A percentile compares a stretch with the other conserved stretches of the same genome.
Conservation (phyloP, 2,329 filamentous ascomycete species). For the Trichoderma sp. region DNA sequence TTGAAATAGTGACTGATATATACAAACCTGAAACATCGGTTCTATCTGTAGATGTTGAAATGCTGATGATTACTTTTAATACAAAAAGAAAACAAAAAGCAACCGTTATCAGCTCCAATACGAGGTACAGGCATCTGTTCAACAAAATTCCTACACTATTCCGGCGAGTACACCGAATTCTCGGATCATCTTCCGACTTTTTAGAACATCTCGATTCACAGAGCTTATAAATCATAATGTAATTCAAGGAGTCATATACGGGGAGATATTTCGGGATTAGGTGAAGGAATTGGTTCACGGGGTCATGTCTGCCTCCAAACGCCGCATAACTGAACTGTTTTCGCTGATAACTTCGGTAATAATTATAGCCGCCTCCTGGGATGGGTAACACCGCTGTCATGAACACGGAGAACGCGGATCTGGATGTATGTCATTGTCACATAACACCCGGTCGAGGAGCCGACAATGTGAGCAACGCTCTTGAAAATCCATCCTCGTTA, state of each 20-base stretch:
- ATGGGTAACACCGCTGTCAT: background rate
- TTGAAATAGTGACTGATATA: background rate
- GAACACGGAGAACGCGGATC: background rate
- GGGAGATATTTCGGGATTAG: background rate
- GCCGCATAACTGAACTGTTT: background rate
- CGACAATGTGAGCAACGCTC: background rate
- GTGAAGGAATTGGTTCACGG: background rate
- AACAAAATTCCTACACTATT: background rate
- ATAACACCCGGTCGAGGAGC: background rate
- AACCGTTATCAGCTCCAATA: background rate
- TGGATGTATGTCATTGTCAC: background rate
- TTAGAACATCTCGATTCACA: background rate
- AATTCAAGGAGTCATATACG: background rate
- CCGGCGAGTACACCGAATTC: background rate
- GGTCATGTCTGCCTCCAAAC: background rate
- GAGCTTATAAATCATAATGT: background rate
- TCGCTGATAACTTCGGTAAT: background rate
- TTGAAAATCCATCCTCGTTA: background rate
- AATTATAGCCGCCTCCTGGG: constrained; percentile 4
- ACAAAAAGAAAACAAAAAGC: fast-evolving
- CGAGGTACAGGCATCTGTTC: background rate
- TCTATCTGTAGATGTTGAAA: background rate
- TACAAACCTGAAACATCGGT: background rate
- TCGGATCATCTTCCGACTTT: background rate
- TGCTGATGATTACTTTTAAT: too few species aligned